These are phyloP conservation scores for Ceratobasidium sp. DNA, from an alignment of 1,284 basidiomycete genomes.

Conservation along the genomic window DNA sequence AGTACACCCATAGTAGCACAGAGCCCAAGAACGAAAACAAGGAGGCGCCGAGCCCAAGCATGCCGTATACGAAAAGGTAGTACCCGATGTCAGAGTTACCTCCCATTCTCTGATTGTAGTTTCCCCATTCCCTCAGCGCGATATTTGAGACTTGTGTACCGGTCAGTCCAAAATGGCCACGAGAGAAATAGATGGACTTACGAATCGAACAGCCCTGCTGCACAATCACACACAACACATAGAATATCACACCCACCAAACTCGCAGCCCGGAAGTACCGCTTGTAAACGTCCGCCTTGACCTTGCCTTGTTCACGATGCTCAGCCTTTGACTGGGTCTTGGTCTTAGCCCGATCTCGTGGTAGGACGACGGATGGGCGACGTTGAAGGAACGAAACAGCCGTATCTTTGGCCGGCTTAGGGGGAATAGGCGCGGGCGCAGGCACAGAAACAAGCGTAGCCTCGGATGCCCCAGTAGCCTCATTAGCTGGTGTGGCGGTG, in stretches of 20 bases:
- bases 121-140: slow-evolving; percentile 83
- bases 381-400: background rate
- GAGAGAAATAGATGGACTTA: slow-evolving; percentile 35
- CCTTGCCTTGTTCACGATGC: slow-evolving; percentile 85
- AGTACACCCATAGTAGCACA: slow-evolving; percentile 82
- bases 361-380: slow-evolving; percentile 13
- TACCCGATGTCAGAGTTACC: slow-evolving; percentile 71
- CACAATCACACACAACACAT: slow-evolving; percentile 70
- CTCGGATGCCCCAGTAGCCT: slow-evolving; percentile 45
- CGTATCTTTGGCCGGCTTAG: background rate
- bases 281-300: slow-evolving; percentile 83
- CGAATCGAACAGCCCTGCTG: slow-evolving; percentile 61
- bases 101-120: slow-evolving; percentile 76
- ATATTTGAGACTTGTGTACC: slow-evolving; percentile 65
- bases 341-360: slow-evolving; percentile 11
- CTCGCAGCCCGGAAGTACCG: slow-evolving; percentile 87
- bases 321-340: slow-evolving; percentile 63
- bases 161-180: background rate
- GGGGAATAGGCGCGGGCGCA: background rate
- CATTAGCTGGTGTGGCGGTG: slow-evolving; percentile 55
- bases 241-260: slow-evolving; percentile 75
- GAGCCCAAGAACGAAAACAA: slow-evolving; percentile 69
- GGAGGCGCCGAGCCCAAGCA: slow-evolving; percentile 69
- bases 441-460: background rate
- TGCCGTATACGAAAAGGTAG: slow-evolving; percentile 74